Evolutionary conservation across 805 yeast species (phyloP), one percentile per base, ranked within the genome.

Genomic region (Candida quercuum): DNA sequence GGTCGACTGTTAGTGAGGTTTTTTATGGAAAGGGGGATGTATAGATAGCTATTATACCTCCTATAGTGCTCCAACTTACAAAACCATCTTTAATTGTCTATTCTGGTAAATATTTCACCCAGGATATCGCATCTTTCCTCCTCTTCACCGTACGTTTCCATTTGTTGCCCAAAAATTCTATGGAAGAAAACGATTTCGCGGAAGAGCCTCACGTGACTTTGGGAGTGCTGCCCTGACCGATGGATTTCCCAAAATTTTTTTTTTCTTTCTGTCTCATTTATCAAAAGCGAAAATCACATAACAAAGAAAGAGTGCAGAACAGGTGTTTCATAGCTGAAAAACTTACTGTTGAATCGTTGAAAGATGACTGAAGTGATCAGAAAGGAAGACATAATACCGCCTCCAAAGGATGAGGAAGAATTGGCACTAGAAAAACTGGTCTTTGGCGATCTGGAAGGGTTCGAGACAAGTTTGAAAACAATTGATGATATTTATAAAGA

Each of bases 331-430:
- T n/a, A n/a, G n/a, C n/a, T n/a, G n/a, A n/a, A n/a, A n/a, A n/a
- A n/a, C n/a, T n/a, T n/a, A n/a, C n/a, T n/a, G n/a, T n/a, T n/a
- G n/a, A n/a, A n/a, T 14, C 14, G 26, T 15, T 6, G 21, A n/a
- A 32, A 17, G 17, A 38, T 38, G 33, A 19, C 36, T 6, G 25
- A 10, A 13, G 16, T 6, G 15, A 21, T 33, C 3, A 22, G 16
- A 6, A 42, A 39, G 19, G 34, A 42, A 30, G 52, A 47, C n/a
- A 39, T 49, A 24, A 45, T 36, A 2, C 39, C 41, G 2, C 83
- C 87, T 13, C 83, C 82, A 23, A 91, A 93, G 49, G 94, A 86
- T 57, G 81, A 75, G 36, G 96, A 87, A 57, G 99, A 93, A 60
- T 49, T 80, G 30, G 72, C 65, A 39, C 71, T 93, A 35, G 95